These are phyloP conservation scores for Eucalyptus polyanthemos DNA, from an alignment of 345 rosid genomes.

Conservation along the genomic window DNA sequence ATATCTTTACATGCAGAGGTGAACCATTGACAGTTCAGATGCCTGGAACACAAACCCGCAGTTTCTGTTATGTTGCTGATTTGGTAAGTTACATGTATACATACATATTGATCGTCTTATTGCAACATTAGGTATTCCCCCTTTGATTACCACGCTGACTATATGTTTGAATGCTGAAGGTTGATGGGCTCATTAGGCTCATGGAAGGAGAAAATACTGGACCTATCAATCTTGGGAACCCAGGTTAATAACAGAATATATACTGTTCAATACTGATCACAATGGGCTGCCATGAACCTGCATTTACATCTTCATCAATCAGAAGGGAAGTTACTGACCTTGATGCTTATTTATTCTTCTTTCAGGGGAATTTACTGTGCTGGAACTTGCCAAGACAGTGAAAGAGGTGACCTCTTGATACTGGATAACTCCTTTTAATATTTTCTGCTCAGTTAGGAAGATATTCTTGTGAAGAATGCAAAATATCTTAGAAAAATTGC, in stretches of 20 bases:
- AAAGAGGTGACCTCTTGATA: conserved; percentile 45
- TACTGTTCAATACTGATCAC: neutral
- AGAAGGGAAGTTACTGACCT: neutral
- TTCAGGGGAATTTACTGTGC: conserved; percentile 86
- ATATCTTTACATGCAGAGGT: conserved; percentile 27
- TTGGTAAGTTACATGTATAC: conserved; percentile 30
- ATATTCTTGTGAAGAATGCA: neutral
- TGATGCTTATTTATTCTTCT: neutral
- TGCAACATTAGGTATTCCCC: neutral
- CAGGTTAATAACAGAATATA: conserved; percentile 26
- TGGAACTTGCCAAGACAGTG: conserved; percentile 82
- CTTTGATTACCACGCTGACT: neutral
- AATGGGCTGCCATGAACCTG: neutral
- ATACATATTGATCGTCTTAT: neutral
- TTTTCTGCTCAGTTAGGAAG: neutral
- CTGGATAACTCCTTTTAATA: neutral
- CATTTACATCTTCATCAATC: neutral
- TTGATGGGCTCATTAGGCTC: conserved; percentile 91
- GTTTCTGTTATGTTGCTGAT: conserved; percentile 95
- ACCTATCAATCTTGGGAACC: conserved; percentile 96
- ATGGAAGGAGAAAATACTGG: conserved; percentile 96
- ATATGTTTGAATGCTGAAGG: conserved; percentile 12
- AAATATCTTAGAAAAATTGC: neutral
- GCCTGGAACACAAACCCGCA: conserved; percentile 97
- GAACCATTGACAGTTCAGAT: conserved; percentile 89